A percentile compares a stretch with the other conserved stretches of the same genome.
phyloP scores from a whole-genome alignment of 140 eudicot species.

The Ambrosia hybrid region DNA sequence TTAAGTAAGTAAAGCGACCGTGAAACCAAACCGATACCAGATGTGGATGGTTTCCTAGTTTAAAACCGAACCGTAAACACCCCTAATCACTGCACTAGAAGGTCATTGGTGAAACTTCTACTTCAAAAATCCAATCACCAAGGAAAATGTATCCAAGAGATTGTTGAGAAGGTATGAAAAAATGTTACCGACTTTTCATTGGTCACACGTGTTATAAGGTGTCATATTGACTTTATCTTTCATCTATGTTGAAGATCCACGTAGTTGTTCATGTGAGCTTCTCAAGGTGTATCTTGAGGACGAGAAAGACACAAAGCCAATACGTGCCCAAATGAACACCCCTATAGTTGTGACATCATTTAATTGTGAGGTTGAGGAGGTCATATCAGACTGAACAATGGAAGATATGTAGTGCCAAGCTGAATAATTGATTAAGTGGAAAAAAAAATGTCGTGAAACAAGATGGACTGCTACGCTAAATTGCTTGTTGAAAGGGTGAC shows the following conservation, averaged over 20 bases:
- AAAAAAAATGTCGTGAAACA: too few relatives aligned
- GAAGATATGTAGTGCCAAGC: too few relatives aligned
- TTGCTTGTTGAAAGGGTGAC: too few relatives aligned
- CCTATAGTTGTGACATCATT: not conserved
- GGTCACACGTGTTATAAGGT: not conserved
- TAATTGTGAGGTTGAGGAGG: not conserved
- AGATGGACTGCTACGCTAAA: not conserved
- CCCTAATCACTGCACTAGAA: too few relatives aligned
- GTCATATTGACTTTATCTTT: not conserved
- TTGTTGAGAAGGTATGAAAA: not conserved
- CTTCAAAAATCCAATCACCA: too few relatives aligned
- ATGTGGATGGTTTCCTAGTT: too few relatives aligned
- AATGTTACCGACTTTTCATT: not conserved
- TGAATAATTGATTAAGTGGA: too few relatives aligned
- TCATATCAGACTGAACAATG: not conserved
- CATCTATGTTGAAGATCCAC: not conserved
- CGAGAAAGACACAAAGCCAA: not conserved
- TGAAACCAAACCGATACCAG: too few relatives aligned
- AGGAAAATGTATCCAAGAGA: too few relatives aligned
- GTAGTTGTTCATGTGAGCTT: not conserved
- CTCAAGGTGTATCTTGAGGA: not conserved
- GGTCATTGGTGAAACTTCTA: too few relatives aligned
- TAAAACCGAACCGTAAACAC: too few relatives aligned
- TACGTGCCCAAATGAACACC: not conserved
- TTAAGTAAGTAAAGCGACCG: too few relatives aligned